Base-by-base conservation (phyloP, 805 yeast genomes). In the Blastobotrys robertii region DNA sequence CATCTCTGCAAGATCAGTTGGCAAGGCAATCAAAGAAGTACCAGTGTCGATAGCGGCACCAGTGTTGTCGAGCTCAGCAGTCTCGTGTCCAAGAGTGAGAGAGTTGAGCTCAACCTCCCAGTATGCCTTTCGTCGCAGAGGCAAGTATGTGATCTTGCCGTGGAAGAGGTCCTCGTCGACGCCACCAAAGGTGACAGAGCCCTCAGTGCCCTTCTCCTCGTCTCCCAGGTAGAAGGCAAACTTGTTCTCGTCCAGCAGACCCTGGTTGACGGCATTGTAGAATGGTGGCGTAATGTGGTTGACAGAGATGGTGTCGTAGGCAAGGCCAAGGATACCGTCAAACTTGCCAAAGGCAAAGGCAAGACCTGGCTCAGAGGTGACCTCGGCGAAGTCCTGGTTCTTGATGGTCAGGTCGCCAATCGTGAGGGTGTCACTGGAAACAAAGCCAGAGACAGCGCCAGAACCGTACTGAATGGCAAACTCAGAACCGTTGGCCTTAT, bases 1-100 rank as follows among this genome's bases (percentile, higher is more conserved):
- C 56, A 92, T 84, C 70, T 92, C 98, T 39, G 98, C 97, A 60
- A 92, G 72, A 41, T 92, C 90, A 22, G 95, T 81, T 54, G 98
- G 98, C 60, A 92, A 73, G 39, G 95, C 87, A 65, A 92, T 83
- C 65, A 92, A 75, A 31, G 97, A 90, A 51, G 98, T 92, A 68
- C 98, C 98, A 45, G 98, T 92, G 66, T 92, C 98, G 61, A 92
- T 87, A 48, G 95, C 96, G 57, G 97, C 98, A 64, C 98, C 98
- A 49, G 87, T 80, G 58, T 69, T 70, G 53, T 73, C 76, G 58
- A 92, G 77, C 55, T 73, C 76, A 40, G 97, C 96, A 59, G 75
- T 84, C 68, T 92, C 95, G 53, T 83, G 84, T 58, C 98, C 98
- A 50, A 92, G 74, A 36, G 88, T 84, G 62, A 92, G 72, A 55